These are phyloP conservation scores for Maudiozyma bulderi DNA, from an alignment of 805 yeast genomes.

Conservation along the genomic window DNA sequence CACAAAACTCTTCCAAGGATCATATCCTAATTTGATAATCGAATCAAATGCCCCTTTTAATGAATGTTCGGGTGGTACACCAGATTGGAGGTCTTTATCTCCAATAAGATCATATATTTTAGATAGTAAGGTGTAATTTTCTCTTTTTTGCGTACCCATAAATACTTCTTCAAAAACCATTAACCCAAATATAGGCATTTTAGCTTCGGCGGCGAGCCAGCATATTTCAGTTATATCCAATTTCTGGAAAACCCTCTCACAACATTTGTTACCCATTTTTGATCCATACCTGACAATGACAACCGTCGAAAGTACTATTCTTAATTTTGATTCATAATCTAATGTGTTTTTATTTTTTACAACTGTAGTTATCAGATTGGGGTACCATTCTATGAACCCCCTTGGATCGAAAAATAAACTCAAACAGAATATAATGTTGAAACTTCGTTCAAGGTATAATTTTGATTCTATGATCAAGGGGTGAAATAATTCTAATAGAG, in stretches of 20 bases:
- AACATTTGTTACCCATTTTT: constrained; percentile 9
- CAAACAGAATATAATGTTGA: constrained; percentile 9
- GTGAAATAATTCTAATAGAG: constrained; percentile 6
- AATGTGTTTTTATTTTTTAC: background rate
- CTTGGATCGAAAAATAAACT: constrained; percentile 9
- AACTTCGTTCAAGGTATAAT: background rate
- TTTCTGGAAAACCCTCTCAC: constrained; percentile 11
- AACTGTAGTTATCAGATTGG: background rate
- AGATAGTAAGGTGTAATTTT: constrained; percentile 12
- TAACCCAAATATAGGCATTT: constrained; percentile 25
- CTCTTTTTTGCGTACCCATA: constrained; percentile 1
- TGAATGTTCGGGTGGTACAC: constrained; percentile 51
- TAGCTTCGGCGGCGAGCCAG: constrained; percentile 9
- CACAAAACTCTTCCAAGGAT: constrained; percentile 36
- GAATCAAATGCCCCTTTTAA: constrained; percentile 42
- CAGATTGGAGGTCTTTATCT: constrained; percentile 55
- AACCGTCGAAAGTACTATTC: constrained; percentile 18
- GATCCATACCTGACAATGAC: constrained; percentile 22
- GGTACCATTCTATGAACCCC: constrained; percentile 8
- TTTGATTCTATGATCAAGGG: background rate
- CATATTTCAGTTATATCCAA: constrained; percentile 12
- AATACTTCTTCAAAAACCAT: constrained; percentile 30
- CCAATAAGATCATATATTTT: constrained; percentile 43
- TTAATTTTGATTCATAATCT: background rate
- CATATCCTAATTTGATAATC: constrained; percentile 26